phyloP scores from a whole-genome alignment of 768 basidiomycete genomes.

The Dioszegia crocea region DNA sequence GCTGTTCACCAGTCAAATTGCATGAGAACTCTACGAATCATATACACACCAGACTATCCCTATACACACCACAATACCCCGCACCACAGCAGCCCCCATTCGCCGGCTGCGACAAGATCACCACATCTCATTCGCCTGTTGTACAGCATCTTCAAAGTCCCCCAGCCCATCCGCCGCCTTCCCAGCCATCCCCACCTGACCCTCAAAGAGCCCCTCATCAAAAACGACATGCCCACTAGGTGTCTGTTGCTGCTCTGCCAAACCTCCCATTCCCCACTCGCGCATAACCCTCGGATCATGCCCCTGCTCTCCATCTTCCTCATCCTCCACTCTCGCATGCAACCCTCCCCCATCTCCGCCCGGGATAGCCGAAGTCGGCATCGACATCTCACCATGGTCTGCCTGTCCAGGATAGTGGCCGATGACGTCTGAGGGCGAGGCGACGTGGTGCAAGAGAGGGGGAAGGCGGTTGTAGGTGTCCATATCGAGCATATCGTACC shows the following conservation, averaged over 20 bases:
- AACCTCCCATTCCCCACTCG: conserved; percentile 17
- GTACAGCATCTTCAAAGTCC: conserved; percentile 37
- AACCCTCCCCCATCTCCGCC: background rate
- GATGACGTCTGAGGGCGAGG: background rate
- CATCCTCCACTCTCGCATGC: conserved; percentile 1
- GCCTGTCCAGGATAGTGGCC: background rate
- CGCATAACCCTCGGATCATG: background rate
- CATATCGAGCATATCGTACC: background rate
- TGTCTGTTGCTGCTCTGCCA: conserved; percentile 20
- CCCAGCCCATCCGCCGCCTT: conserved; percentile 32
- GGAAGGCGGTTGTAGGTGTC: background rate
- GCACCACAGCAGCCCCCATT: too few species aligned
- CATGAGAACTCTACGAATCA: too few species aligned
- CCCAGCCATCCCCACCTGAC: conserved; percentile 13
- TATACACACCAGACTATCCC: too few species aligned
- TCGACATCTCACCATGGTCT: background rate
- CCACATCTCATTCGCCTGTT: conserved; percentile 22
- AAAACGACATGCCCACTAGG: conserved; percentile 42
- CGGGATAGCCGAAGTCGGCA: background rate
- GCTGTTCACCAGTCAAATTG: too few species aligned
- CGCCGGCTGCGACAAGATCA: background rate
- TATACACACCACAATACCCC: too few species aligned
- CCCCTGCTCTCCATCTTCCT: conserved; percentile 3
- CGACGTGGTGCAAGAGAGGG: background rate
- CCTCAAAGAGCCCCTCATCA: conserved; percentile 41